phyloP scores from a whole-genome alignment of 2,329 filamentous ascomycete species.

The Beauveria sp. region DNA sequence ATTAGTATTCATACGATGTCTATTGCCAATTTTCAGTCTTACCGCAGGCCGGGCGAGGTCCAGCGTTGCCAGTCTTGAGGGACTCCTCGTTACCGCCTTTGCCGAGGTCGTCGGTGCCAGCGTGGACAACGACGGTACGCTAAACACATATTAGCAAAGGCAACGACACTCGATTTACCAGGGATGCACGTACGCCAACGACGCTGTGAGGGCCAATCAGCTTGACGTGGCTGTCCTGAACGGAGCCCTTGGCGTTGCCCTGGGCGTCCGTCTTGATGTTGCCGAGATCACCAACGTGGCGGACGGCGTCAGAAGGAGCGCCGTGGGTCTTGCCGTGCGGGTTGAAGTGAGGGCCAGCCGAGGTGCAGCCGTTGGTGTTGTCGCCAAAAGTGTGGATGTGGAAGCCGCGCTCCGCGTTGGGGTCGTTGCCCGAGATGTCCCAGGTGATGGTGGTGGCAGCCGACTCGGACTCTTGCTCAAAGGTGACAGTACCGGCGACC shows the following conservation, averaged over 20 bases:
- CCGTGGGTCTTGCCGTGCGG: conserved; percentile 89
- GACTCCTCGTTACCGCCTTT: conserved; percentile 88
- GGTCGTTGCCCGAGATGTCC: conserved; percentile 85
- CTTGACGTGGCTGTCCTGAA: conserved; percentile 80
- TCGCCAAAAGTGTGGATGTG: conserved; percentile 99
- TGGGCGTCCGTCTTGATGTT: conserved; percentile 94
- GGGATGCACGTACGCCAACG: conserved; percentile 65
- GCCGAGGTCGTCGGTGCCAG: conserved; percentile 93
- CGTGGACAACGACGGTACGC: conserved; percentile 93
- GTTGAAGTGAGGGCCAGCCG: conserved; percentile 98
- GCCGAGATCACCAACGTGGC: conserved; percentile 95
- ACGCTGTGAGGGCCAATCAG: conserved; percentile 93
- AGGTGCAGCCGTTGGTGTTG: conserved; percentile 99
- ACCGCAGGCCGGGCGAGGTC: conserved; percentile 89
- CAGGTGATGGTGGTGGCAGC: conserved; percentile 80
- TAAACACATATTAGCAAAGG: conserved; percentile 26
- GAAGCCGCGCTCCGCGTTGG: conserved; percentile 95
- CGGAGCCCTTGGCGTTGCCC: conserved; percentile 78
- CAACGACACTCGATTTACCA: not conserved
- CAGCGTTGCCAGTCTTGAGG: conserved; percentile 97
- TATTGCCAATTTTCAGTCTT: conserved; percentile 26
- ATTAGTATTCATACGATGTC: conserved; percentile 12
- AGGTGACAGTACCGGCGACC: conserved; percentile 86
- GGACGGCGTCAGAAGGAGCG: conserved; percentile 70
- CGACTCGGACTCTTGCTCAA: conserved; percentile 83